phyloP scores from a whole-genome alignment of 768 basidiomycete species.

The Rubroboletus satanas region DNA sequence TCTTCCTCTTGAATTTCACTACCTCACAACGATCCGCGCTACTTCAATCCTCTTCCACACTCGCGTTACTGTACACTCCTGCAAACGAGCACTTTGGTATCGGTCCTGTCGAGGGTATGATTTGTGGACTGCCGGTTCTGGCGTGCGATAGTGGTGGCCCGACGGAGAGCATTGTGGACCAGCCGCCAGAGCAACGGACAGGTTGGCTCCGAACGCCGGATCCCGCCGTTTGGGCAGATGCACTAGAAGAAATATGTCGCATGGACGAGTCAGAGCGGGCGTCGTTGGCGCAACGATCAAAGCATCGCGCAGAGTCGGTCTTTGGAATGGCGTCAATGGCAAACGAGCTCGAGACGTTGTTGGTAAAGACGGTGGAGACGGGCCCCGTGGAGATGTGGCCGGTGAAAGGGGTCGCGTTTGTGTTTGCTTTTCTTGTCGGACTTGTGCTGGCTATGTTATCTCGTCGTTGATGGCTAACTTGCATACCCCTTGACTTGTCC shows the following conservation, averaged over 20 bases:
- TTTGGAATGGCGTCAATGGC: slow-evolving; percentile 83
- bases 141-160: slow-evolving; percentile 89
- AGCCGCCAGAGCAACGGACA: slow-evolving; percentile 46
- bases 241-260: slow-evolving; percentile 55
- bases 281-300: slow-evolving; percentile 52
- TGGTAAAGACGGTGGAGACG: slow-evolving; percentile 54
- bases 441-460: slow-evolving; percentile 20
- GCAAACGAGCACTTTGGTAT: slow-evolving; percentile 97
- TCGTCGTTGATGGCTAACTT: slow-evolving; percentile 7
- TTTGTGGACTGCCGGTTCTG: slow-evolving; percentile 83
- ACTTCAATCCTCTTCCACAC: slow-evolving; percentile 60
- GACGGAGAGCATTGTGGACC: slow-evolving; percentile 73
- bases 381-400: slow-evolving; percentile 37
- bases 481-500: neutral
- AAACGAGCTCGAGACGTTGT: slow-evolving; percentile 48
- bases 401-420: slow-evolving; percentile 17
- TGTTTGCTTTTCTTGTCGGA: slow-evolving; percentile 23
- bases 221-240: slow-evolving; percentile 64
- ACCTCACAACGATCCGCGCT: slow-evolving; percentile 79
- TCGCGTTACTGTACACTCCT: slow-evolving; percentile 88
- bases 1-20: slow-evolving; percentile 92
- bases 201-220: slow-evolving; percentile 74
- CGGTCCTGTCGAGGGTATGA: slow-evolving; percentile 93
- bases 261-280: slow-evolving; percentile 10
- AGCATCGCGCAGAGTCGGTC: slow-evolving; percentile 51